A percentile compares a stretch with the other conserved stretches of the same genome.
These are phyloP conservation scores for Pseudocercospora eumusae DNA, from an alignment of 2,329 filamentous ascomycete genomes.

Conservation along the genomic window DNA sequence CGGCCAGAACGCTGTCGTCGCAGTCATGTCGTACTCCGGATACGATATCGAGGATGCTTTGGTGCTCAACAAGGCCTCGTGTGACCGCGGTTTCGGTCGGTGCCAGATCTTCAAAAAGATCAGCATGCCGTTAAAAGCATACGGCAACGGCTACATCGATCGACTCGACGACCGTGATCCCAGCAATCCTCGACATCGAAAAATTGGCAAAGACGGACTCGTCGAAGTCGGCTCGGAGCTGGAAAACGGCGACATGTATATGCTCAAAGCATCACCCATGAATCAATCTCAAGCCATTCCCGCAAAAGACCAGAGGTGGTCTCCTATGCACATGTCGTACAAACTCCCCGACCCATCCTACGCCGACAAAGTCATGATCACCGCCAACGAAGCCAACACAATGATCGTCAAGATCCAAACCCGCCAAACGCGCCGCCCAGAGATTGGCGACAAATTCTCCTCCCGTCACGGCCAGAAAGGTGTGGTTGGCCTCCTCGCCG, in stretches of 20 bases:
- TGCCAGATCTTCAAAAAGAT: conserved; percentile 99
- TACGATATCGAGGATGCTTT: conserved; percentile 99
- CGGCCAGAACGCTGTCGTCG: conserved; percentile 94
- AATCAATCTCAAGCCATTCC: conserved; percentile 63
- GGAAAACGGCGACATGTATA: conserved; percentile 76
- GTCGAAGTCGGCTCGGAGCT: conserved; percentile 83
- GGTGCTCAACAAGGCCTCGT: conserved; percentile 92
- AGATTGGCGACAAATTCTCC: conserved; percentile 97
- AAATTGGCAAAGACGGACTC: conserved; percentile 82
- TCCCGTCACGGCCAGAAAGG: conserved; percentile 98
- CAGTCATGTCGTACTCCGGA: conserved; percentile 98
- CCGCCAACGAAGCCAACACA: conserved; percentile 81
- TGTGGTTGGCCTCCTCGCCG: conserved; percentile 93
- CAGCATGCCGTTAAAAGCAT: conserved; percentile 80
- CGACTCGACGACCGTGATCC: conserved; percentile 61
- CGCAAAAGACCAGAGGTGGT: conserved; percentile 35
- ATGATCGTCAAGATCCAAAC: conserved; percentile 92
- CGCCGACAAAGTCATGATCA: conserved; percentile 95
- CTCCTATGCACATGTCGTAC: conserved; percentile 62
- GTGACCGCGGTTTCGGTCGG: conserved; percentile 90
- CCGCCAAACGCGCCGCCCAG: conserved; percentile 89
- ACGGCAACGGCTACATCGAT: conserved; percentile 74
- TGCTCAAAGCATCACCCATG: conserved; percentile 84
- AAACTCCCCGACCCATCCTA: conserved; percentile 63
- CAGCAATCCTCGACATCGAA: conserved; percentile 58